A percentile compares a stretch with the other conserved stretches of the same genome.
These are phyloP conservation scores for Beauveria pseudobassiana DNA, from an alignment of 2,329 filamentous ascomycete species.

Conservation along the genomic window DNA sequence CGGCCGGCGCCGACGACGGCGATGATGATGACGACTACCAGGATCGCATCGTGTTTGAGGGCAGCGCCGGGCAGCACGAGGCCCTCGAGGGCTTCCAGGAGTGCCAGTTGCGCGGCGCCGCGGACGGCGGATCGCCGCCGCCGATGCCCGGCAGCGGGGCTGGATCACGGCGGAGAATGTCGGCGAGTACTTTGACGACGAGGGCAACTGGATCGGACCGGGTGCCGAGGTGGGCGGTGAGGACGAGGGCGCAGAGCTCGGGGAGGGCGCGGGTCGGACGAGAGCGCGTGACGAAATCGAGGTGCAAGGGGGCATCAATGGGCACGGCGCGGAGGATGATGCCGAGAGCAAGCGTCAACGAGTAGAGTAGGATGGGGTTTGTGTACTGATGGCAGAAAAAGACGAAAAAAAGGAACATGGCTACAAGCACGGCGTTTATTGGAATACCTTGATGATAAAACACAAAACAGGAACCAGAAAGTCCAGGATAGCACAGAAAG, in stretches of 20 bases:
- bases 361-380: conserved; percentile 29
- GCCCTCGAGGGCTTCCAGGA: conserved; percentile 45
- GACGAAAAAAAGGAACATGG: neutral
- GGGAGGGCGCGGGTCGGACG: conserved; percentile 56
- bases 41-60: conserved; percentile 51
- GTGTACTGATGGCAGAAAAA: neutral
- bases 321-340: conserved; percentile 29
- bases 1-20: conserved; percentile 45
- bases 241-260: conserved; percentile 42
- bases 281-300: conserved; percentile 47
- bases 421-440: neutral
- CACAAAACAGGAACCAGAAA: neutral
- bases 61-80: conserved; percentile 38
- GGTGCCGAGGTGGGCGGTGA: conserved; percentile 25
- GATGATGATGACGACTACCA: conserved; percentile 45
- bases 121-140: conserved; percentile 49
- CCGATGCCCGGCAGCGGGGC: conserved; percentile 66
- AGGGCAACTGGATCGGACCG: conserved; percentile 66
- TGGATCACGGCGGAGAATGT: conserved; percentile 94
- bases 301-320: conserved; percentile 33
- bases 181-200: conserved; percentile 70
- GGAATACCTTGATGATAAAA: neutral
- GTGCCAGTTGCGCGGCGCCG: conserved; percentile 42
- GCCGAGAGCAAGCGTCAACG: conserved; percentile 41
- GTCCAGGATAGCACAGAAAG: neutral